Evolutionary conservation across 2,329 filamentous ascomycete species (phyloP).

Genomic region (Hypoxylon sp.): DNA sequence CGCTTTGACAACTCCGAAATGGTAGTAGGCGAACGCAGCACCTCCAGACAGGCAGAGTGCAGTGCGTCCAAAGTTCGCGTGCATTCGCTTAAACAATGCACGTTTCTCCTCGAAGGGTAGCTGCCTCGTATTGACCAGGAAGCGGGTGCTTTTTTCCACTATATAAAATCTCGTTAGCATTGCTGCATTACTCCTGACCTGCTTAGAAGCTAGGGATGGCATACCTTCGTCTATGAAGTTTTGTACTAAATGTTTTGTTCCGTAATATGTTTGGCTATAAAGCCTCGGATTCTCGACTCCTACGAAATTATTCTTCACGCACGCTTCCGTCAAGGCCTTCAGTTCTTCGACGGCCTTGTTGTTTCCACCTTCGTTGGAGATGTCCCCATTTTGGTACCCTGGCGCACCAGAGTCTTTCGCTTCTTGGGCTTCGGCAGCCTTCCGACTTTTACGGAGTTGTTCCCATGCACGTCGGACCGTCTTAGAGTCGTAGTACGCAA

Average conservation of each 20-base stretch:
- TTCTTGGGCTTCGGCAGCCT: constrained; percentile 69
- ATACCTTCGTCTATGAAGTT: constrained; percentile 87
- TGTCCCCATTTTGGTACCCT: constrained; percentile 58
- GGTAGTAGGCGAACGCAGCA: constrained; percentile 95
- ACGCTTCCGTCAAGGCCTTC: constrained; percentile 84
- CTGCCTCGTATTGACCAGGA: constrained; percentile 77
- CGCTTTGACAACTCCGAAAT: constrained; percentile 92
- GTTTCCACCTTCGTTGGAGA: constrained; percentile 55
- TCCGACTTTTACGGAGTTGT: constrained; percentile 78
- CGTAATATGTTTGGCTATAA: constrained; percentile 98
- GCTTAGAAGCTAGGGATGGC: constrained; percentile 48
- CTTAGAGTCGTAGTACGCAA: constrained; percentile 88
- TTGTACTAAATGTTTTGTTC: constrained; percentile 95
- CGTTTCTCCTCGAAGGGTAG: constrained; percentile 82
- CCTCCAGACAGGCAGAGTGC: constrained; percentile 94
- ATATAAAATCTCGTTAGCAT: constrained; percentile 20
- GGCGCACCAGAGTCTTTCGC: constrained; percentile 52
- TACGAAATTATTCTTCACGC: constrained; percentile 97
- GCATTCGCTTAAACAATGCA: constrained; percentile 86
- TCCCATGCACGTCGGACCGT: constrained; percentile 84
- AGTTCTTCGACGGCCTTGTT: constrained; percentile 79
- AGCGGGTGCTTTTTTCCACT: constrained; percentile 77
- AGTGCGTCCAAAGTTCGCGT: constrained; percentile 92
- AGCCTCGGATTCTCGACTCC: constrained; percentile 93
- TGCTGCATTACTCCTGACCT: constrained; percentile 23